phyloP scores from a whole-genome alignment of 2,329 filamentous ascomycete genomes.

The Fusarium hainanense region DNA sequence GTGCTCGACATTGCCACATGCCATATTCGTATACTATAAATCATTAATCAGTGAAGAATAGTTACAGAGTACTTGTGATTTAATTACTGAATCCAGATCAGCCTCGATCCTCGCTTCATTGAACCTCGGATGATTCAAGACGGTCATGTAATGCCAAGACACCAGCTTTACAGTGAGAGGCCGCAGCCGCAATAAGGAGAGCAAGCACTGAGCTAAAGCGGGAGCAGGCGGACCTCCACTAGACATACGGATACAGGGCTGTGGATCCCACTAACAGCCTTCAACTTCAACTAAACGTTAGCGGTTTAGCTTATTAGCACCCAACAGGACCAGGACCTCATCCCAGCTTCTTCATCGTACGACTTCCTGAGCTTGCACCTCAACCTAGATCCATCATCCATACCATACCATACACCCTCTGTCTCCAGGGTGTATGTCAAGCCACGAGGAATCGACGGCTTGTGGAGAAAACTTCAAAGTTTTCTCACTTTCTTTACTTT shows the following conservation, averaged over 20 bases:
- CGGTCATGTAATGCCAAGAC: constrained; percentile 5
- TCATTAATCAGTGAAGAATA: background rate
- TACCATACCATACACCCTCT: constrained; percentile 8
- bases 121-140: constrained; percentile 3
- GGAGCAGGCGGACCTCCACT: background rate
- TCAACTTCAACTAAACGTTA: background rate
- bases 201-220: background rate
- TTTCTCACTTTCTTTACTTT: constrained; percentile 27
- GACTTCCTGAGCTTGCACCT: background rate
- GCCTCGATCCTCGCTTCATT: constrained; percentile 6
- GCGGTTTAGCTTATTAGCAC: background rate
- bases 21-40: background rate
- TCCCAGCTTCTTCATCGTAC: constrained; percentile 5
- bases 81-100: constrained; percentile 2
- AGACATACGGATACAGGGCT: background rate
- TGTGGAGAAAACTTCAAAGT: constrained; percentile 39
- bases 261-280: constrained; percentile 22
- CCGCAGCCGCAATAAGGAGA: constrained; percentile 12
- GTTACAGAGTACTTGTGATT: background rate
- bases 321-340: background rate
- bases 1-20: background rate
- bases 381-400: background rate
- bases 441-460: constrained; percentile 45
- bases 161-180: background rate
- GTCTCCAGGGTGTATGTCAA: background rate